Base-by-base conservation (phyloP, 1,284 basidiomycete genomes). In the Flammula alnicola region DNA sequence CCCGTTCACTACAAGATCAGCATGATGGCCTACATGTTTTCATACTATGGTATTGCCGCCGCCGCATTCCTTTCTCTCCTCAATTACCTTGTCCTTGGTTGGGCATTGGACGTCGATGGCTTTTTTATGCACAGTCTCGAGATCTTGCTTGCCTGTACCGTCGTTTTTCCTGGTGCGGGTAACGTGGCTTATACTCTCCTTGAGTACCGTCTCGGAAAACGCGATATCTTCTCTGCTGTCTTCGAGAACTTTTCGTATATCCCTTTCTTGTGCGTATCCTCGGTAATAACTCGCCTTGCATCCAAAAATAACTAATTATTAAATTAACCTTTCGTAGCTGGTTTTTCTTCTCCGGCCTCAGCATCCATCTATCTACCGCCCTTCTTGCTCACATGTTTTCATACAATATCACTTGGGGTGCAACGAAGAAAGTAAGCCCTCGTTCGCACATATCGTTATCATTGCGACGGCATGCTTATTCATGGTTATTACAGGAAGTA, bases 301-400 rank as follows among this genome's bases (percentile, higher is more conserved):
- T 35, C 26, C 42, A 19, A 20, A n/a, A 23, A 17, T 12, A 10
- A 36, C 33, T 49, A 35, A 42, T 40, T 22, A 32, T 16, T 9
- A 9, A 25, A 9, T 22, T 17, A 14, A 8, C 6, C 10, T 42
- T 16, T 23, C 22, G n/a, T 8, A 91, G 90, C 74, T 86, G 87
- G 72, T 90, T 91, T 73, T 93, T 93, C 80, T 93, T 93, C 61
- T 83, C 84, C 25, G 91, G 91, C 0, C 74, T 93, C 48, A 83
- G 83, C 44, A 80, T 90, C 44, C 89, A 90, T 54, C 78, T 93
- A 31, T 76, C 83, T 3, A 76, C 80, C 27, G 88, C 91, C 0
- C 73, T 94, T 16, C 74, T 91, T n/a, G 83, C 89, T 0, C 92
- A 95, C 65, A 53, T 91, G 47, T 84, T 93, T 67, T 89, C 88